Conservation (phyloP, 352 stramenopile species). For the Globisporangium radiosum region DNA sequence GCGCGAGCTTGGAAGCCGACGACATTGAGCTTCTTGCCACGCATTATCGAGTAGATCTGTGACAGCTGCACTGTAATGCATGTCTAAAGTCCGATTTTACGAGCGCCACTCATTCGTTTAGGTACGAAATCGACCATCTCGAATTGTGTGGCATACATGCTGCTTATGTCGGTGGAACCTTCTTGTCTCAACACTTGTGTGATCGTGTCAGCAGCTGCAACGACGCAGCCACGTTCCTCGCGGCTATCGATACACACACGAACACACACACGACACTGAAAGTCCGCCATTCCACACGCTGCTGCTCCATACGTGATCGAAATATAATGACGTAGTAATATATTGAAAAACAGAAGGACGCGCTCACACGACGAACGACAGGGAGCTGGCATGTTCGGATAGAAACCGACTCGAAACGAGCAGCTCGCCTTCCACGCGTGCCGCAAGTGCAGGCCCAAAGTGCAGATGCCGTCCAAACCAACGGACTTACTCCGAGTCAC, state of each 20-base stretch:
- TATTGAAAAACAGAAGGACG: slow-evolving; percentile 3
- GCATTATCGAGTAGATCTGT: slow-evolving; percentile 1
- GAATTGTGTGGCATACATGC: neutral
- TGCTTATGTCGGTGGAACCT: too few relatives aligned
- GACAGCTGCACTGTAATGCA: neutral
- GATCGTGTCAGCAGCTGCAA: too few relatives aligned
- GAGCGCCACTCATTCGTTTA: slow-evolving; percentile 3
- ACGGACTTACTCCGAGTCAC: slow-evolving; percentile 56
- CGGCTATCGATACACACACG: too few relatives aligned
- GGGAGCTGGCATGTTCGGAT: too few relatives aligned
- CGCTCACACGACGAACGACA: neutral
- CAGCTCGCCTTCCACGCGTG: neutral
- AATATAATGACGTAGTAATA: slow-evolving; percentile 19
- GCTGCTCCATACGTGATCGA: neutral
- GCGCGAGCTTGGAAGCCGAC: neutral
- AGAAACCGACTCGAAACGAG: neutral
- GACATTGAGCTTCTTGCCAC: neutral
- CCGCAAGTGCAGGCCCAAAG: neutral
- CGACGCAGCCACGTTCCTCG: too few relatives aligned
- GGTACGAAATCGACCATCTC: slow-evolving; percentile 2
- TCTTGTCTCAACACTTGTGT: too few relatives aligned
- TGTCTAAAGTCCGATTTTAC: neutral
- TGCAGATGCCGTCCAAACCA: too few relatives aligned
- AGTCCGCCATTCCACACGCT: neutral
- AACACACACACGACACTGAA: too few relatives aligned